These are phyloP conservation scores for Raffaelea albimanens DNA, from an alignment of 2,329 filamentous ascomycete genomes.

Conservation along the genomic window DNA sequence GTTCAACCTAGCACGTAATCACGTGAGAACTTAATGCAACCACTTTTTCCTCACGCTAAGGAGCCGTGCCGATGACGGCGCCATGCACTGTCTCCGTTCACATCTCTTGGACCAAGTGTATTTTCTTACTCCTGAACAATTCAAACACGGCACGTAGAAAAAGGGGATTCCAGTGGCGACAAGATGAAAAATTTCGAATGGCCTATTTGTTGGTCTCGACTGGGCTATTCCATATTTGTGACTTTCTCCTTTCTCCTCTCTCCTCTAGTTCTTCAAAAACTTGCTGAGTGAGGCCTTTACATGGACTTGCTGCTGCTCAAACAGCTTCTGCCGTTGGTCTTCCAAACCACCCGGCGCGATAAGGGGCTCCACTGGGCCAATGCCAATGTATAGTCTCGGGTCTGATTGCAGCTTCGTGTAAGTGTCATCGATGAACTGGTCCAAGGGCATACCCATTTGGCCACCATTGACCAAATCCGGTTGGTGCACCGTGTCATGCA, in stretches of 20 bases:
- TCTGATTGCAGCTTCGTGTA: slow-evolving; percentile 27
- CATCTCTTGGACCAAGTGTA: too few species aligned
- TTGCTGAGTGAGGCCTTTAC: slow-evolving; percentile 12
- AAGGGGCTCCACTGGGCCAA: slow-evolving; percentile 20
- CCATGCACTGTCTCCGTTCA: too few species aligned
- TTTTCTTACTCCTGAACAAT: too few species aligned
- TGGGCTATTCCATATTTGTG: too few species aligned
- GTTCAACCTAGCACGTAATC: slow-evolving; percentile 2
- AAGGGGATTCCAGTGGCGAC: too few species aligned
- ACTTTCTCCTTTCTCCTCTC: background rate
- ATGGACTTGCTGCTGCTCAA: slow-evolving; percentile 13
- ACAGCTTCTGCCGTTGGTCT: slow-evolving; percentile 17
- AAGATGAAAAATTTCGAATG: too few species aligned
- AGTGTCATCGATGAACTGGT: slow-evolving; percentile 29
- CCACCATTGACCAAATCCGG: slow-evolving; percentile 31
- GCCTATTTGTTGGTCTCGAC: too few species aligned
- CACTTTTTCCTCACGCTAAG: too few species aligned
- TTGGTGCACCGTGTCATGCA: slow-evolving; percentile 29
- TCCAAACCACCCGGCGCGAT: slow-evolving; percentile 18
- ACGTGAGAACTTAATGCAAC: slow-evolving; percentile 5
- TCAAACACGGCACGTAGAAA: too few species aligned
- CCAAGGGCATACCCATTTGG: slow-evolving; percentile 37
- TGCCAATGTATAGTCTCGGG: slow-evolving; percentile 25
- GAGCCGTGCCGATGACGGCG: too few species aligned
- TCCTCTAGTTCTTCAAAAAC: slow-evolving; percentile 13